Evolutionary conservation across 2,329 filamentous ascomycete species (phyloP), one percentile per base, ranked within the genome.

Genomic region (Mollisia scopiformis): DNA sequence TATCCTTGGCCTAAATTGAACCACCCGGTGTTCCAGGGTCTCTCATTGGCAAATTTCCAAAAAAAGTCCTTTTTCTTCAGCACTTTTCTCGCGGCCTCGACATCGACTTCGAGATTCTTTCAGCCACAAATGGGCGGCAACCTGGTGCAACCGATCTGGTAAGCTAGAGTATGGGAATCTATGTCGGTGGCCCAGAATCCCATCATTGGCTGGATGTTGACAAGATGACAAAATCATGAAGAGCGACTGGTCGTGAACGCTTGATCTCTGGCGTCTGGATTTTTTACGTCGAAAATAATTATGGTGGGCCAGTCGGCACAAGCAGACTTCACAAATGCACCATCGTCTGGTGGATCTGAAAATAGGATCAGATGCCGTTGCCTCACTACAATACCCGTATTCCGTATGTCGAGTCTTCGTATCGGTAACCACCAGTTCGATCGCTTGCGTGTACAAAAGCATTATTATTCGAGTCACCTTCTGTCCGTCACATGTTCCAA

Each of bases 41-140:
- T 61, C 37, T 31, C 25, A 65, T 65, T 62, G 57, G 62, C 35
- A 58, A 27, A 41, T 55, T 41, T 11, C n/a, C n/a, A n/a, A n/a
- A n/a, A 27, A 27, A 41, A 35, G 31, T 27, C 25, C 49, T 49
- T 37, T n/a, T 57, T 50, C 27, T 19, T 14, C n/a, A 43, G 28
- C 25, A 19, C 37, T 60, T 58, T 57, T 57, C 56, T 46, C 41
- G 33, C 11, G n/a, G 19, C 21, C 51, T 51, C 46, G 46, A 57
- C 46, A 41, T 46, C 50, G 47, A 55, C 39, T 28, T 55, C 50
- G 30, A 58, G 55, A 51, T 58, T 27, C 31, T 23, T 46, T 57
- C 54, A 61, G 54, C 53, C 53, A 55, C 28, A 33, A 19, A 27
- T 46, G 19, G 5, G 46, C 39, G 21, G 46, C 13, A 33, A 7